These are phyloP conservation scores for Phymatotrichopsis omnivora DNA, from an alignment of 2,329 filamentous ascomycete species.

Conservation along the genomic window DNA sequence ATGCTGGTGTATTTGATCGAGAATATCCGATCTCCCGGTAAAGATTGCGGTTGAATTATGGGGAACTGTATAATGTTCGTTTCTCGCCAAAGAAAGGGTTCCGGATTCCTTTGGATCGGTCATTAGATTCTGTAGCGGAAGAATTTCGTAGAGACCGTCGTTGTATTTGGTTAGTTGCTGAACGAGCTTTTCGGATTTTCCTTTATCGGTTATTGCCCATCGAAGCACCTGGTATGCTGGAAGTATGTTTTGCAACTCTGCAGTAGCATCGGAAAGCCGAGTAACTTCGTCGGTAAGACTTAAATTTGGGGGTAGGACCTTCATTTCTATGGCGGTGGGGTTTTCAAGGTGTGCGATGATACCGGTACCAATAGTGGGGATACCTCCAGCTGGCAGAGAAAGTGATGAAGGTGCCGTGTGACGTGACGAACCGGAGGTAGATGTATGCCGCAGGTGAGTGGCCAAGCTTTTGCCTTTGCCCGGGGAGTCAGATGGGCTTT, in stretches of 20 bases:
- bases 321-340: too few species aligned
- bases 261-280: too few species aligned
- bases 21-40: neutral
- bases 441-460: too few species aligned
- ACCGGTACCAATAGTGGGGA: too few species aligned
- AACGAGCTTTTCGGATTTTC: constrained; percentile 10
- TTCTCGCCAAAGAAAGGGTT: neutral
- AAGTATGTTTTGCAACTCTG: constrained; percentile 9
- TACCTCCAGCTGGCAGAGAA: too few species aligned
- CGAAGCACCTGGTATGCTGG: constrained; percentile 10
- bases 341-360: too few species aligned
- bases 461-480: too few species aligned
- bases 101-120: neutral
- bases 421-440: too few species aligned
- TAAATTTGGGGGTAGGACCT: too few species aligned
- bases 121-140: constrained; percentile 7
- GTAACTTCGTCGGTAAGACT: too few species aligned
- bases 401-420: too few species aligned
- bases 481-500: too few species aligned
- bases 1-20: neutral
- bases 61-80: neutral
- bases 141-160: constrained; percentile 16
- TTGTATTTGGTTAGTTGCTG: constrained; percentile 11
- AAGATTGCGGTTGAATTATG: neutral
- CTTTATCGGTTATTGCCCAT: constrained; percentile 11